Conservation (phyloP, 75 land plant genomes). For the Isoetes taiwanensis region DNA sequence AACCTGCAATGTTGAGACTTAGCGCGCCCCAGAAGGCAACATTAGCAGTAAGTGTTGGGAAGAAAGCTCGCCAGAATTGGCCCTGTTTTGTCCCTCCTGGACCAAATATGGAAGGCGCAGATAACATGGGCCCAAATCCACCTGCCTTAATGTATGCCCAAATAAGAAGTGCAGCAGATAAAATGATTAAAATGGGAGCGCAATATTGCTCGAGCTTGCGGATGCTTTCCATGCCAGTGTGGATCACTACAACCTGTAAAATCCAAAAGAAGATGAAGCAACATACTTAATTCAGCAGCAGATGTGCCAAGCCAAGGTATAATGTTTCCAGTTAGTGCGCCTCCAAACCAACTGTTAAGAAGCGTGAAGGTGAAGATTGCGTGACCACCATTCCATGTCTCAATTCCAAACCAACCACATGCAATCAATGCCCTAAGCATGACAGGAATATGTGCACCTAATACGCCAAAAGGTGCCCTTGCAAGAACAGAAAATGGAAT, state of each 20-base stretch:
- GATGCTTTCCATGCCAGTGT: conserved; percentile 77
- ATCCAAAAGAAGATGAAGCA: conserved; percentile 72
- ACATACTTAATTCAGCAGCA: conserved; percentile 40
- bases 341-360: conserved; percentile 22
- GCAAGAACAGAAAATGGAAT: conserved; percentile 76
- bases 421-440: conserved; percentile 70
- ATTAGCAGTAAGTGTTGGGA: conserved; percentile 87
- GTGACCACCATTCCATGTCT: conserved; percentile 93
- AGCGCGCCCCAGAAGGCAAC: conserved; percentile 73
- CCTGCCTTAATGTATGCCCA: conserved; percentile 83
- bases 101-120: conserved; percentile 32
- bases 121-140: conserved; percentile 58
- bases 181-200: conserved; percentile 61
- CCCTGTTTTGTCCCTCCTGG: conserved; percentile 21
- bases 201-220: conserved; percentile 68
- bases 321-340: not conserved
- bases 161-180: conserved; percentile 38
- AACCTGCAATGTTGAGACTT: conserved; percentile 74
- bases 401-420: conserved; percentile 97
- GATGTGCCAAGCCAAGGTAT: conserved; percentile 53
- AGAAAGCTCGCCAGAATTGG: conserved; percentile 65
- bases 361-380: conserved; percentile 65
- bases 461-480: conserved; percentile 67
- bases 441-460: conserved; percentile 77
- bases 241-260: conserved; percentile 47